phyloP scores from a whole-genome alignment of 805 yeast genomes.

The Candida maltosa region DNA sequence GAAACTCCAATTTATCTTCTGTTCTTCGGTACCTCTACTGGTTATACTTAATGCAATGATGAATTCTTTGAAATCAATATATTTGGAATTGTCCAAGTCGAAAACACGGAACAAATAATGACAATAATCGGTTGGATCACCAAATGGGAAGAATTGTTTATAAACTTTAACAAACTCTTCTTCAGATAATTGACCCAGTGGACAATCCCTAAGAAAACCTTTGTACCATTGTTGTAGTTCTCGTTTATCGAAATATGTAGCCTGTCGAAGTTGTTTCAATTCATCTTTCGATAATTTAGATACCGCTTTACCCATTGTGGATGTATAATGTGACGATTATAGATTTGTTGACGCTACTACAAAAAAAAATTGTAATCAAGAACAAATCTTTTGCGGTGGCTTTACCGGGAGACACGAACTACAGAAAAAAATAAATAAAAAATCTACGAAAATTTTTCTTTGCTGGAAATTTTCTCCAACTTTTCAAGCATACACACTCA shows the following conservation, averaged over 20 bases:
- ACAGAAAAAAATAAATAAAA: background rate
- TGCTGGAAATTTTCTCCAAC: no score
- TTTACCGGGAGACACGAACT: no score
- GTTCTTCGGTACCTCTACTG: constrained; percentile 79
- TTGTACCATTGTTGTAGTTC: constrained; percentile 98
- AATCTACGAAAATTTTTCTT: no score
- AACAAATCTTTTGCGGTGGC: background rate
- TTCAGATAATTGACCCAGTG: constrained; percentile 80
- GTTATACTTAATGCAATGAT: constrained; percentile 84
- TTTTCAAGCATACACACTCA: no score
- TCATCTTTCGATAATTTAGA: constrained; percentile 92
- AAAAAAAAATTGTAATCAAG: background rate
- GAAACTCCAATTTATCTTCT: constrained; percentile 87
- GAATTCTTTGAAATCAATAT: constrained; percentile 88
- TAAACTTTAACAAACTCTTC: constrained; percentile 89
- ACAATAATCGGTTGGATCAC: constrained; percentile 91
- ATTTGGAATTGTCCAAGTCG: constrained; percentile 76
- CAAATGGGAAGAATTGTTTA: constrained; percentile 97
- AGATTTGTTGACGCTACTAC: background rate
- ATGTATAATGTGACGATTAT: background rate
- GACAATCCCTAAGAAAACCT: constrained; percentile 92
- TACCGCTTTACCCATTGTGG: constrained; percentile 88
- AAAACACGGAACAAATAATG: constrained; percentile 84
- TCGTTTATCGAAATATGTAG: constrained; percentile 87
- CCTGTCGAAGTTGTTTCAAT: constrained; percentile 71